Evolutionary conservation across 2,329 filamentous ascomycete genomes (phyloP).

Genomic region (Fusarium phyllophilum): DNA sequence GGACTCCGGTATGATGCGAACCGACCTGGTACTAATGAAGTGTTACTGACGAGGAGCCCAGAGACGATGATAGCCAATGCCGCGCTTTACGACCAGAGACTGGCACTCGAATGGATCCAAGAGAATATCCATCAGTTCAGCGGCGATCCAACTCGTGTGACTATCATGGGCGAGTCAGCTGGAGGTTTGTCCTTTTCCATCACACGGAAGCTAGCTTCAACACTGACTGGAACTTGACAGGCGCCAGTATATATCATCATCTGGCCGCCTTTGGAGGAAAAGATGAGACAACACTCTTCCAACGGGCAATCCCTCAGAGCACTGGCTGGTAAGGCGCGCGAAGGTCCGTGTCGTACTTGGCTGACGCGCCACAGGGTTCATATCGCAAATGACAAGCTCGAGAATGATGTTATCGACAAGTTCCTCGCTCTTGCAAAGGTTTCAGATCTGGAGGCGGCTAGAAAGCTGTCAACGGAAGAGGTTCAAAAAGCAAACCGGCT

Average conservation of each 20-base stretch:
- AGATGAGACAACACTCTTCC: not conserved
- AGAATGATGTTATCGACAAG: not conserved
- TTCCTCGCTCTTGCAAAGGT: not conserved
- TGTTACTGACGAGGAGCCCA: not conserved
- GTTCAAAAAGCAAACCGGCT: not conserved
- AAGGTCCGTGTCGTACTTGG: accelerated
- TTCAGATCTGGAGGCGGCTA: not conserved
- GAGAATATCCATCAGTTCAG: not conserved
- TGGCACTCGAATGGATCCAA: not conserved
- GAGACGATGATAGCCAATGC: not conserved
- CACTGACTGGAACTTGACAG: not conserved
- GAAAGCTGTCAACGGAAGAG: not conserved
- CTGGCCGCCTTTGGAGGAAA: not conserved
- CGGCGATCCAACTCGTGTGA: not conserved
- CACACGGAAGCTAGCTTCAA: not conserved
- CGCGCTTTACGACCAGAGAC: not conserved
- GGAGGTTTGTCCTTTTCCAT: not conserved
- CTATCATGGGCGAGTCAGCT: not conserved
- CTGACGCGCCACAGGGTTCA: not conserved
- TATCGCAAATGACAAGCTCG: not conserved
- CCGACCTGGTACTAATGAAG: accelerated
- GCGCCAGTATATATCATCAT: not conserved
- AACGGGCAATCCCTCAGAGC: not conserved
- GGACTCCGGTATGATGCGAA: not conserved
- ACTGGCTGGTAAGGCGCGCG: not conserved